A percentile compares a stretch with the other conserved stretches of the same genome.
Evolutionary conservation across 2,329 filamentous ascomycete genomes (phyloP).

Genomic region (Hymenoscyphus salicellus): DNA sequence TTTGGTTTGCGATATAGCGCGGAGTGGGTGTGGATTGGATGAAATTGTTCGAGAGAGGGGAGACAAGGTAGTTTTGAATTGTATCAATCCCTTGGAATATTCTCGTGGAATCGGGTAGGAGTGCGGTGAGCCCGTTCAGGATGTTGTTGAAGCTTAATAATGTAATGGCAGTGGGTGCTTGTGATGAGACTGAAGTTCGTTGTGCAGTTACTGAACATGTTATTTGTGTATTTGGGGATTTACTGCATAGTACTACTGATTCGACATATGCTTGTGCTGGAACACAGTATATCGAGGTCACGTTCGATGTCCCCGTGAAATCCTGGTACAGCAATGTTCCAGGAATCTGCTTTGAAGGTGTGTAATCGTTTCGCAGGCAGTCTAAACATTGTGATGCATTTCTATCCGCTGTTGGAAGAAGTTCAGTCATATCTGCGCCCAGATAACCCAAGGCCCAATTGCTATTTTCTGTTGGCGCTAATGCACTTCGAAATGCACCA

Average conservation of each 20-base stretch:
- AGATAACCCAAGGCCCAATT: constrained; percentile 25
- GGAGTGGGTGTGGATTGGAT: constrained; percentile 21
- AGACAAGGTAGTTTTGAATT: constrained; percentile 25
- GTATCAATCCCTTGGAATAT: constrained; percentile 19
- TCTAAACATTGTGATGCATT: constrained; percentile 21
- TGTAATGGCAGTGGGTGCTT: constrained; percentile 17
- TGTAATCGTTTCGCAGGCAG: constrained; percentile 14
- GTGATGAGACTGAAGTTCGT: constrained; percentile 19
- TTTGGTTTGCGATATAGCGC: constrained; percentile 1
- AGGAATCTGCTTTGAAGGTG: constrained; percentile 11
- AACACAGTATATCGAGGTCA: constrained; percentile 26
- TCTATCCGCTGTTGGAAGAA: constrained; percentile 11
- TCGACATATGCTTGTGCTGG: constrained; percentile 27
- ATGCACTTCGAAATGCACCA: constrained; percentile 21
- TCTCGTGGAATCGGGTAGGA: constrained; percentile 16
- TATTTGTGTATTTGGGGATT: constrained; percentile 7
- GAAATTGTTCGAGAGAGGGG: constrained; percentile 18
- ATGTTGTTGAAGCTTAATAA: constrained; percentile 17
- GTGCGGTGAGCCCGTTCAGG: constrained; percentile 15
- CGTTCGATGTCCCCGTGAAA: constrained; percentile 23
- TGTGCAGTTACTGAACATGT: constrained; percentile 21
- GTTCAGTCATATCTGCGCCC: constrained; percentile 17
- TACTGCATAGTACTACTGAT: constrained; percentile 19
- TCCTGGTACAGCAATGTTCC: constrained; percentile 27
- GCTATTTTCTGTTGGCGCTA: constrained; percentile 20